Base-by-base conservation (phyloP, 768 basidiomycete genomes). In the Xerocomellus dryophilus region DNA sequence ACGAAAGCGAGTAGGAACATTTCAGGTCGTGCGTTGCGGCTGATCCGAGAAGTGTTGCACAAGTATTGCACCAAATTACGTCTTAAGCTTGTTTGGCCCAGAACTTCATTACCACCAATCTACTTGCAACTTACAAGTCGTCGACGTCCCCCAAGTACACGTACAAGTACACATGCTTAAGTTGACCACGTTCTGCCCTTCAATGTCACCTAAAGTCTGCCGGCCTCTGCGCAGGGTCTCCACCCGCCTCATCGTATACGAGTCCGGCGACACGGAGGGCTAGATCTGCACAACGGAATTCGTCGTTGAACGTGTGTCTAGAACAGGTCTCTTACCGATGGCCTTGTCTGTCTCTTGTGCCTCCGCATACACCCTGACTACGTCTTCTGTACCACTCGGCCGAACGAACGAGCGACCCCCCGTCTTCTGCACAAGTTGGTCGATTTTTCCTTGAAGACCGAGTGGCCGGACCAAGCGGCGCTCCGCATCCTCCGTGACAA, bases 331-430 rank as follows among this genome's bases (percentile, higher is more conserved):
- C 61, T 44, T 60, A 97, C 96, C 90, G 68, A 95, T 93, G 18
- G 89, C 92, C 61, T 88, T 85, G 14, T 80, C 71, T 56, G 80
- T 82, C 39, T 82, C 73, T 43, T 76, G 77, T 1, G 97, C 96
- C 70, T 99, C 97, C 1, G 95, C 97, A 66, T 98, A 99, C 15
- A 99, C 94, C 54, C 97, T 81, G 7, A 99, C 97, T 23, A 96
- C 95, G 65, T 99, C 95, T 70, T 99, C 97, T 21, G 97, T 99
- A 9, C 97, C 97, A 70, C 93, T 96, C 3, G 97, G 97, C 53
- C 97, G 73, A 17, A 98, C 97, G 65, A 99, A 99, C 25, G 91
- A 84, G 39, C 97, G 82, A 1, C 97, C 97, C 17, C 84, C 84
- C 43, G 88, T 85, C 64, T 87, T 90, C 65, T 84, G 84, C 29